Evolutionary conservation across 768 basidiomycete genomes (phyloP).

Genomic region (Termitomyces sp.): DNA sequence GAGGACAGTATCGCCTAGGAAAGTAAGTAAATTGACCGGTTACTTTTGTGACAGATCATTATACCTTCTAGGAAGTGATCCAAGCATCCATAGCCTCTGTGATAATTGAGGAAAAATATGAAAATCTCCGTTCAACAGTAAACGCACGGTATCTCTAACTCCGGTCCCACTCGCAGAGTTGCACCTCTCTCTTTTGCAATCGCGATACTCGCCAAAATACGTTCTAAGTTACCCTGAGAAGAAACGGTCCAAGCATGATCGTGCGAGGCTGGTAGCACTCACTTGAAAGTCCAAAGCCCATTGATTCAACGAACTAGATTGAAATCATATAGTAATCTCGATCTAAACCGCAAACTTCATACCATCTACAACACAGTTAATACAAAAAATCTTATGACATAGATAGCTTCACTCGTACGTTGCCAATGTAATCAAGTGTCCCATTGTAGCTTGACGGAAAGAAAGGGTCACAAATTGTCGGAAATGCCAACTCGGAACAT

Average conservation of each 20-base stretch:
- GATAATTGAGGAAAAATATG: not conserved
- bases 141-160: conserved; percentile 86
- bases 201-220: conserved; percentile 82
- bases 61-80: conserved; percentile 97
- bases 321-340: not conserved
- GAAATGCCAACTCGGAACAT: not conserved
- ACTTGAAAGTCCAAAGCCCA: conserved; percentile 97
- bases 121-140: not conserved
- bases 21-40: conserved; percentile 1
- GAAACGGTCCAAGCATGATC: not conserved
- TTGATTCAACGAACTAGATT: conserved; percentile 82
- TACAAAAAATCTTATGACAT: not conserved
- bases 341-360: conserved; percentile 2
- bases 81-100: conserved; percentile 91
- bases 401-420: conserved; percentile 41
- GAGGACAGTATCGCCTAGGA: conserved; percentile 84
- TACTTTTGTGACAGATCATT: not conserved
- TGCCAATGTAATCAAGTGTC: conserved; percentile 83
- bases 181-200: conserved; percentile 88
- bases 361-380: conserved; percentile 9
- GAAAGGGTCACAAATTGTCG: too few relatives aligned
- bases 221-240: conserved; percentile 81
- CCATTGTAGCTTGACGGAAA: conserved; percentile 40
- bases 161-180: conserved; percentile 90
- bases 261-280: conserved; percentile 8